These are phyloP conservation scores for Chlorella sp. DNA, from an alignment of 139 green algal genomes.

Conservation along the genomic window DNA sequence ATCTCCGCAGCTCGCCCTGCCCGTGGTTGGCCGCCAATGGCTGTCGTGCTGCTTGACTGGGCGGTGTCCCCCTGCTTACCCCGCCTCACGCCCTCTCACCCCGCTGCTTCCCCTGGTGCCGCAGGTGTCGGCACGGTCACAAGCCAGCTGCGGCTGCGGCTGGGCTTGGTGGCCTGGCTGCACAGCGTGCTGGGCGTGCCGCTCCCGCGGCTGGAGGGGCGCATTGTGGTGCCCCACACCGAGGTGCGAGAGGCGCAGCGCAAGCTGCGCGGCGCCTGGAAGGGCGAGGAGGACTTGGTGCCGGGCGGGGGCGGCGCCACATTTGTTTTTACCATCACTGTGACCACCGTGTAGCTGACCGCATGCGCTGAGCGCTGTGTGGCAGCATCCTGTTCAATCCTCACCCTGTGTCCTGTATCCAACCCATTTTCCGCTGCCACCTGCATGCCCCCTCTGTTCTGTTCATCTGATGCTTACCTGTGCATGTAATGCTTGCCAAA, in stretches of 20 bases:
- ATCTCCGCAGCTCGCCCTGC: background rate
- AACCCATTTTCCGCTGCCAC: background rate
- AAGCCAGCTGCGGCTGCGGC: background rate
- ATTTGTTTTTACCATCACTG: background rate
- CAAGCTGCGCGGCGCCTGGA: background rate
- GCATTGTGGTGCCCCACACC: conserved; percentile 3
- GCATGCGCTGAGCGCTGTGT: background rate
- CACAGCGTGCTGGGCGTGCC: background rate
- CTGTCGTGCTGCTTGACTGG: background rate
- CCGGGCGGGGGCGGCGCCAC: background rate
- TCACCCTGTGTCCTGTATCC: background rate
- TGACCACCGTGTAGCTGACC: background rate
- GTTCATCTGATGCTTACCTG: background rate
- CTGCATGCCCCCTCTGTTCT: background rate
- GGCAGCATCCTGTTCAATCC: background rate
- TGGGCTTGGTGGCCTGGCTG: background rate
- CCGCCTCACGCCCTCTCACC: background rate
- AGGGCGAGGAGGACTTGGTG: background rate
- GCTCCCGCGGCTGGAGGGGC: background rate
- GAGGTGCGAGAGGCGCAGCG: background rate
- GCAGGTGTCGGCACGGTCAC: background rate
- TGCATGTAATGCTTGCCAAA: background rate
- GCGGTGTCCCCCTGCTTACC: background rate
- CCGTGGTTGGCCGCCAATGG: background rate
- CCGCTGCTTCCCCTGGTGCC: background rate